A percentile compares a stretch with the other conserved stretches of the same genome.
These are phyloP conservation scores for Phalaenopsis hybrid DNA, from an alignment of 116 monocot species.

Conservation along the genomic window DNA sequence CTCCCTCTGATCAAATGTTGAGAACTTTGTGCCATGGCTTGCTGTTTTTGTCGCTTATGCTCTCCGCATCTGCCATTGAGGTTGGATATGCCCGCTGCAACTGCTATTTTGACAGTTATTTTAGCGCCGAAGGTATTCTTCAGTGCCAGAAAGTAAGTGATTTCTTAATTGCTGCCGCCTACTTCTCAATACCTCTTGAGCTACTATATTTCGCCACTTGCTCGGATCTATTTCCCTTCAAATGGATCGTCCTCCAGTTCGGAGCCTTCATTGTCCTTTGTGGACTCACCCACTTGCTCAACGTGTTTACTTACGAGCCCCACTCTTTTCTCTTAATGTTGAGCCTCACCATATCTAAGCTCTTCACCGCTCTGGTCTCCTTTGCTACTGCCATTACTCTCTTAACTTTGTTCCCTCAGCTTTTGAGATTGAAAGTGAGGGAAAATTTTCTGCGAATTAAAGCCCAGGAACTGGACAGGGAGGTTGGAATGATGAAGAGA, in stretches of 20 bases:
- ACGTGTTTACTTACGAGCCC: constrained; percentile 38
- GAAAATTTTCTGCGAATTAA: constrained; percentile 51
- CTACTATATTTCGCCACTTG: constrained; percentile 52
- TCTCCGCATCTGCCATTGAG: constrained; percentile 13
- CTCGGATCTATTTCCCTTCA: constrained; percentile 48
- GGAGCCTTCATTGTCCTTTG: constrained; percentile 57
- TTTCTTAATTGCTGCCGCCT: constrained; percentile 44
- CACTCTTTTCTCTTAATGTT: constrained; percentile 48
- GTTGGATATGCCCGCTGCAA: constrained; percentile 21
- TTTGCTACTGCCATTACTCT: constrained; percentile 48
- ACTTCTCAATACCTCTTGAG: constrained; percentile 66
- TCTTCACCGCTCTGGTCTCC: constrained; percentile 55
- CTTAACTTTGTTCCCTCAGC: constrained; percentile 42
- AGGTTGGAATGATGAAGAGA: constrained; percentile 43
- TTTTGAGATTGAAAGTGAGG: constrained; percentile 40
- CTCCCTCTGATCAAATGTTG: constrained; percentile 11
- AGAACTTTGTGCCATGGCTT: constrained; percentile 15
- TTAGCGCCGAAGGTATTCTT: constrained; percentile 29
- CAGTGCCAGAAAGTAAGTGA: constrained; percentile 57
- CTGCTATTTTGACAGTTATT: constrained; percentile 23
- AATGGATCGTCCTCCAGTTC: constrained; percentile 56
- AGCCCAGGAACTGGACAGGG: constrained; percentile 36
- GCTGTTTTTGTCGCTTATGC: constrained; percentile 9
- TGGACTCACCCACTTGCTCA: constrained; percentile 47
- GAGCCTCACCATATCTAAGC: constrained; percentile 43